Evolutionary conservation across 2,329 filamentous ascomycete species (phyloP).

Genomic region (Fusarium falciforme): DNA sequence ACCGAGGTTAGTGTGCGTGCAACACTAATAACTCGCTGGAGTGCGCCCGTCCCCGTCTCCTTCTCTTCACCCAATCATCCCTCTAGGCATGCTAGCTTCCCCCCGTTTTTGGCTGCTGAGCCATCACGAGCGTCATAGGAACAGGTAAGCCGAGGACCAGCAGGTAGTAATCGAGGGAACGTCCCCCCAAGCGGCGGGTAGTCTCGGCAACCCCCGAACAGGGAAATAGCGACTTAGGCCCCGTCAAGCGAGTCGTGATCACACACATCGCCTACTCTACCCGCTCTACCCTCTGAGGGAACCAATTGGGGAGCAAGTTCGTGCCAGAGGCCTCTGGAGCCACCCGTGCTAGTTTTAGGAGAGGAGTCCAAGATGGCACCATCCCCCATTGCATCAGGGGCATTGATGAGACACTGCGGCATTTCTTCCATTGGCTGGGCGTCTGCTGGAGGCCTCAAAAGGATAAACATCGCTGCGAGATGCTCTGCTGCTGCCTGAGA

Average conservation of each 20-base stretch:
- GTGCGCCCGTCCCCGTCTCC: background rate
- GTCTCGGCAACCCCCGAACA: constrained; percentile 10
- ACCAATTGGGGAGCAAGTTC: constrained; percentile 3
- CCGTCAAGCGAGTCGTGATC: background rate
- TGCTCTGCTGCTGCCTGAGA: background rate
- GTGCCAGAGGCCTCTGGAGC: background rate
- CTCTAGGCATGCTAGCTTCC: background rate
- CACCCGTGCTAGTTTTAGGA: background rate
- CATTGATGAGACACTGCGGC: constrained; percentile 3
- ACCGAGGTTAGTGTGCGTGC: background rate
- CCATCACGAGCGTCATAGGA: background rate
- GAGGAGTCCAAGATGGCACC: background rate
- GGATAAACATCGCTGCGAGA: background rate
- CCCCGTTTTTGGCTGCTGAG: background rate
- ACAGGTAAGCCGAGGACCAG: background rate
- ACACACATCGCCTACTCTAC: background rate
- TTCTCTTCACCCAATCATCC: background rate
- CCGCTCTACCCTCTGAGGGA: no score
- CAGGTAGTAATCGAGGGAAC: background rate
- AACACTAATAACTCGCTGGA: constrained; percentile 1
- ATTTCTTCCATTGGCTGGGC: constrained; percentile 11
- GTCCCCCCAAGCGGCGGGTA: background rate
- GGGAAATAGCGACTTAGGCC: background rate
- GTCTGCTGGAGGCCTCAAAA: constrained; percentile 3
- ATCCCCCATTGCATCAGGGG: background rate